Evolutionary conservation across 2,329 filamentous ascomycete genomes (phyloP).

Genomic region (Fonsecaea pugnacius): DNA sequence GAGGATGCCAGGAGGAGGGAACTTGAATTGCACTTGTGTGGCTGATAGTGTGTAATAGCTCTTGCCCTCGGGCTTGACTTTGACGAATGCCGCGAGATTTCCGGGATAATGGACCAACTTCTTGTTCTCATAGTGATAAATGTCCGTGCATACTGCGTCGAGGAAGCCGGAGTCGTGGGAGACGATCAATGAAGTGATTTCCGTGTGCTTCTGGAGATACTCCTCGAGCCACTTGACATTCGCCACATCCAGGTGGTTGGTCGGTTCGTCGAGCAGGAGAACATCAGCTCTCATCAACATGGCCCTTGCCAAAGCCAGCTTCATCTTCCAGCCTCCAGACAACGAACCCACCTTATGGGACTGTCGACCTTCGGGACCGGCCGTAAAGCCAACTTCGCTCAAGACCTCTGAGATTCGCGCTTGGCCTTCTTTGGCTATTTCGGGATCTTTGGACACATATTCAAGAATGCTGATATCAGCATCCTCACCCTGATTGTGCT

Average conservation of each 20-base stretch:
- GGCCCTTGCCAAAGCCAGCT: slow-evolving; percentile 90
- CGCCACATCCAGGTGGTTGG: slow-evolving; percentile 94
- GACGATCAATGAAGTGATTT: slow-evolving; percentile 96
- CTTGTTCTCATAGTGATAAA: slow-evolving; percentile 99
- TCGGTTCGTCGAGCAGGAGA: slow-evolving; percentile 94
- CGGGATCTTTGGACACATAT: slow-evolving; percentile 86
- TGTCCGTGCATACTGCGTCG: slow-evolving; percentile 96
- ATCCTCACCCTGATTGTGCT: slow-evolving; percentile 98
- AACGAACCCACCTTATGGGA: slow-evolving; percentile 88
- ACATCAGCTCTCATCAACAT: slow-evolving; percentile 99
- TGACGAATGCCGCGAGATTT: slow-evolving; percentile 71
- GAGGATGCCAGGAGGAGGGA: slow-evolving; percentile 91
- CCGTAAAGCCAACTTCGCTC: slow-evolving; percentile 89
- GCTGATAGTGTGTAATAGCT: slow-evolving; percentile 96
- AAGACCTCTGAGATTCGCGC: slow-evolving; percentile 84
- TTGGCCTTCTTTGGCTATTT: slow-evolving; percentile 75
- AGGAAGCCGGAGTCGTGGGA: slow-evolving; percentile 98
- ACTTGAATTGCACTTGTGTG: slow-evolving; percentile 92
- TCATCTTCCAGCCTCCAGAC: slow-evolving; percentile 99
- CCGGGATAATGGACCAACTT: slow-evolving; percentile 70
- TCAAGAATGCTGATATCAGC: slow-evolving; percentile 95
- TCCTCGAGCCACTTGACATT: slow-evolving; percentile 96
- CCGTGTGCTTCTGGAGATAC: slow-evolving; percentile 92
- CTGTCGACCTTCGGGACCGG: slow-evolving; percentile 86
- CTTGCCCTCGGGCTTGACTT: slow-evolving; percentile 89